Conservation (phyloP, 1,284 basidiomycete genomes). For the Stygiomarasmius scandens region DNA sequence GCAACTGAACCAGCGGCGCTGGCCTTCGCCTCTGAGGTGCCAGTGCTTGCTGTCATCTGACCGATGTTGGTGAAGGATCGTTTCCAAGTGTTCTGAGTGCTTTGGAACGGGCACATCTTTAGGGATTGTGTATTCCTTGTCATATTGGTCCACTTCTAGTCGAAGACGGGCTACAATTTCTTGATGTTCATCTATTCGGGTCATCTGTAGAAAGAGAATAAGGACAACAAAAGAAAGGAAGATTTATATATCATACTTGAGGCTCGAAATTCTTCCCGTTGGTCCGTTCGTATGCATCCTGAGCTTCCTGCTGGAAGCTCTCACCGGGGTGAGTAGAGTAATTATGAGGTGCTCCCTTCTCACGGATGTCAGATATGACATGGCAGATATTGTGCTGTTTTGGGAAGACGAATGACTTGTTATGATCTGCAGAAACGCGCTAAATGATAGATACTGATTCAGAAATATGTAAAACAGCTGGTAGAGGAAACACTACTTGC, state of each 20-base stretch:
- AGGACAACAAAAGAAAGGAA: neutral
- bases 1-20: too few relatives aligned
- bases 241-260: constrained; percentile 19
- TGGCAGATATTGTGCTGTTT: constrained; percentile 21
- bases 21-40: too few relatives aligned
- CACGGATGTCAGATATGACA: constrained; percentile 14
- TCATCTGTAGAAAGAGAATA: constrained; percentile 13
- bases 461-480: too few relatives aligned
- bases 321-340: constrained; percentile 27
- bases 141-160: neutral
- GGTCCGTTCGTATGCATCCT: constrained; percentile 25
- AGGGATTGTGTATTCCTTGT: neutral
- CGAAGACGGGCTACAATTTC: constrained; percentile 17
- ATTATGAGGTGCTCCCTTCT: constrained; percentile 23
- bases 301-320: constrained; percentile 28
- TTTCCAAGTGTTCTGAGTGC: too few relatives aligned
- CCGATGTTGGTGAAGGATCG: too few relatives aligned
- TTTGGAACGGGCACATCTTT: neutral
- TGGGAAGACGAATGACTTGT: constrained; percentile 18
- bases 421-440: neutral
- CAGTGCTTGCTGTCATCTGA: too few relatives aligned
- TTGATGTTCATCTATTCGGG: constrained; percentile 16
- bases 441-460: neutral
- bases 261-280: constrained; percentile 26
- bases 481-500: neutral